phyloP scores from a whole-genome alignment of 2,329 filamentous ascomycete genomes.

The Knufia petricola region DNA sequence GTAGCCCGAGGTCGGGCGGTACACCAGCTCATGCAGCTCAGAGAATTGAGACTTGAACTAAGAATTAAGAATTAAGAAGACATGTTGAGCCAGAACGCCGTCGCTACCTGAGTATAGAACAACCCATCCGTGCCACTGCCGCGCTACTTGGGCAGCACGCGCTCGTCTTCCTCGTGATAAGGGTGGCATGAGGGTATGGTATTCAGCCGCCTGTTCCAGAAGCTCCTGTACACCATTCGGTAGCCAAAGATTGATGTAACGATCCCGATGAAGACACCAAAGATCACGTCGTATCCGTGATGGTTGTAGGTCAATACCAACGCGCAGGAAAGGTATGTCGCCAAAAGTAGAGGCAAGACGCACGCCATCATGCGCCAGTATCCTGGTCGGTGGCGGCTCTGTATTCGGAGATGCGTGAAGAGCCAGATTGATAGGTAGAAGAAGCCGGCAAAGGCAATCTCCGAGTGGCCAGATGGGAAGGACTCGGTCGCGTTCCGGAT shows the following conservation, averaged over 20 bases:
- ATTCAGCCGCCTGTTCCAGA: constrained; percentile 5
- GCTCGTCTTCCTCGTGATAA: neutral
- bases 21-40: too few relatives aligned
- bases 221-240: constrained; percentile 12
- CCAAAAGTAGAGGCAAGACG: constrained; percentile 50
- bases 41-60: too few relatives aligned
- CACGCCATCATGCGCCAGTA: constrained; percentile 44
- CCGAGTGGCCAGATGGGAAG: constrained; percentile 72
- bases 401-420: constrained; percentile 56
- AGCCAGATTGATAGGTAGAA: constrained; percentile 65
- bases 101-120: too few relatives aligned
- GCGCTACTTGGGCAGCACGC: neutral
- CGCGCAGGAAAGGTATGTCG: constrained; percentile 58
- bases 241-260: constrained; percentile 35
- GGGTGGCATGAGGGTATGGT: constrained; percentile 3
- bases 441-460: constrained; percentile 68
- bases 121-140: neutral
- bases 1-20: too few relatives aligned
- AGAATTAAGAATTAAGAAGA: too few relatives aligned
- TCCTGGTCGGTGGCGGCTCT: constrained; percentile 38
- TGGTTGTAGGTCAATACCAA: constrained; percentile 62
- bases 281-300: constrained; percentile 59
- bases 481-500: constrained; percentile 78
- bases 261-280: constrained; percentile 52
- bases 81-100: too few relatives aligned